Percentiles rank a stretch among this genome's conserved stretches.
Conservation (phyloP, 2,329 filamentous ascomycete genomes). For the Pseudopithomyces maydicus region DNA sequence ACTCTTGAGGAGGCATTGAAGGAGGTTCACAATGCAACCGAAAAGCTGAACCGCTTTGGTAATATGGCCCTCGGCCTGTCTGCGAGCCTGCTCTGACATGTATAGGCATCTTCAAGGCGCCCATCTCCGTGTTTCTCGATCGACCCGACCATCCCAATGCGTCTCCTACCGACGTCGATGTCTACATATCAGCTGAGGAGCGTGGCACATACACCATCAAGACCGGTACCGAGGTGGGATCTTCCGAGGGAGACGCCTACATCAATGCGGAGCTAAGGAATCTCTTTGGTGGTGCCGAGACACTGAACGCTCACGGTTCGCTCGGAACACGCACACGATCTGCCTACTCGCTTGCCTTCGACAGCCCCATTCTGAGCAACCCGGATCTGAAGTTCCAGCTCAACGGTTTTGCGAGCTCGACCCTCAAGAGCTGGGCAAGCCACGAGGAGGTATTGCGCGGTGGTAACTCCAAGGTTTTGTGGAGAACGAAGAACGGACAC, state of each 20-base stretch:
- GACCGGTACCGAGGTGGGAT: constrained; percentile 92
- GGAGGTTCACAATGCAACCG: constrained; percentile 71
- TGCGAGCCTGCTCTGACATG: constrained; percentile 19
- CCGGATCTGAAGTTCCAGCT: constrained; percentile 79
- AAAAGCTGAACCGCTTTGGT: constrained; percentile 83
- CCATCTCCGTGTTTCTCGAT: constrained; percentile 82
- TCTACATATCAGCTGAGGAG: constrained; percentile 79
- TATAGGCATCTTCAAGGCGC: constrained; percentile 82
- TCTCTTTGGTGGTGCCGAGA: constrained; percentile 92
- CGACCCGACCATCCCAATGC: constrained; percentile 72
- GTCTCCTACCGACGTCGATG: constrained; percentile 77
- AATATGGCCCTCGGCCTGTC: constrained; percentile 33
- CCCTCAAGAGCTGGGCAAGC: constrained; percentile 88
- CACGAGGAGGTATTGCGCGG: constrained; percentile 90
- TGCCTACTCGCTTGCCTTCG: constrained; percentile 85
- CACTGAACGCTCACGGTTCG: constrained; percentile 83
- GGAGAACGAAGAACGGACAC: constrained; percentile 68
- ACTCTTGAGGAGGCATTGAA: constrained; percentile 77
- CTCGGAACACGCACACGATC: constrained; percentile 89
- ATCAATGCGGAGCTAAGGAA: constrained; percentile 87
- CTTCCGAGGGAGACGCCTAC: constrained; percentile 92
- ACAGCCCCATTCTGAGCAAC: constrained; percentile 81
- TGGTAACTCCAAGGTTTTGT: constrained; percentile 75
- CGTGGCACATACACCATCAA: constrained; percentile 84
- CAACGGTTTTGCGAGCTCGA: constrained; percentile 81